These are phyloP conservation scores for Mucor irregularis DNA, from an alignment of 371 early-diverging fungal genomes.

Conservation along the genomic window DNA sequence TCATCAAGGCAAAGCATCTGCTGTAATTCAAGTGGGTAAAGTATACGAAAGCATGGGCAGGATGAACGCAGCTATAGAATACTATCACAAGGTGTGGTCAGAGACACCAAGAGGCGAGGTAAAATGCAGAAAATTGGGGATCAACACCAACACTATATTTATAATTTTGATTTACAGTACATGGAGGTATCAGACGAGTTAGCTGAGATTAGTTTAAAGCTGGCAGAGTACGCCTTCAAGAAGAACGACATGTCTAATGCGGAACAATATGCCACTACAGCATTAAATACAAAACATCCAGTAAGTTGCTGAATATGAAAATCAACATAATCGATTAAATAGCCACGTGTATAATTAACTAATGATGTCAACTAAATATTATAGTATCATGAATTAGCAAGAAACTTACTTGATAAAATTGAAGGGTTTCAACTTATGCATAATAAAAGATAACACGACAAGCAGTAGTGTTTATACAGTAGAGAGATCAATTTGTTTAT, in stretches of 20 bases:
- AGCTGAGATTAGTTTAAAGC: conserved; percentile 57
- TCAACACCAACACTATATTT: background rate
- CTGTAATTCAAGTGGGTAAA: conserved; percentile 55
- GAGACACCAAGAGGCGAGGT: conserved; percentile 47
- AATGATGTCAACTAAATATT: background rate
- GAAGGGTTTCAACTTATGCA: too few species aligned
- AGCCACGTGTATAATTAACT: background rate
- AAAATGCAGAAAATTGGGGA: conserved; percentile 35
- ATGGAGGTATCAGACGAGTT: conserved; percentile 53
- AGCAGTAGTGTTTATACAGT: too few species aligned
- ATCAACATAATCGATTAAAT: too few species aligned
- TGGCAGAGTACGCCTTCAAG: conserved; percentile 61
- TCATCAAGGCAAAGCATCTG: conserved; percentile 43
- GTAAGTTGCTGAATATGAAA: conserved; percentile 24
- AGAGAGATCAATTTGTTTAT: too few species aligned
- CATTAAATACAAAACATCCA: conserved; percentile 39
- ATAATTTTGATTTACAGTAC: background rate
- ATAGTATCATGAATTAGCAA: conserved; percentile 53
- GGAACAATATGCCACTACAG: conserved; percentile 40
- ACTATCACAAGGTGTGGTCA: conserved; percentile 56
- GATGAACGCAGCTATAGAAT: conserved; percentile 53
- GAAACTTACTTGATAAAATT: conserved; percentile 44
- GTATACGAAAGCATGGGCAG: conserved; percentile 59
- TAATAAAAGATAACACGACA: too few species aligned
- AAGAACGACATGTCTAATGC: conserved; percentile 50